These are phyloP conservation scores for Evernia prunastri DNA, from an alignment of 495 filamentous ascomycete genomes.

Conservation along the genomic window DNA sequence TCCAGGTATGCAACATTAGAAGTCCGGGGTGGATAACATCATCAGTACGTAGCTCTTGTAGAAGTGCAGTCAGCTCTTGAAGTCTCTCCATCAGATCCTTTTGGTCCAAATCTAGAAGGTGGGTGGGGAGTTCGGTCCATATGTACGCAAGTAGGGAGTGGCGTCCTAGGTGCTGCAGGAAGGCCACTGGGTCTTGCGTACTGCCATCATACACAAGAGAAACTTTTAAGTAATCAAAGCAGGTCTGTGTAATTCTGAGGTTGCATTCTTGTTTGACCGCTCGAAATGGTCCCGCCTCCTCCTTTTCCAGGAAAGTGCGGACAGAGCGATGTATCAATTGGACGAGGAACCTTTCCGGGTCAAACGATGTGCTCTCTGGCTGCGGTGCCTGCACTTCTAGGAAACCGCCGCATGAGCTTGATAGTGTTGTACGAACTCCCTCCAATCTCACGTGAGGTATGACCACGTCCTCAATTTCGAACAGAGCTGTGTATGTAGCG, in stretches of 20 bases:
- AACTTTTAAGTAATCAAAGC: constrained; percentile 6
- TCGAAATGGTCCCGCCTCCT: constrained; percentile 8
- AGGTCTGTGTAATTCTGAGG: constrained; percentile 9
- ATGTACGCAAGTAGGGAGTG: constrained; percentile 4
- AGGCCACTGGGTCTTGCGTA: not conserved
- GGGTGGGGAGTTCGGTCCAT: constrained; percentile 9
- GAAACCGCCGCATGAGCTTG: constrained; percentile 5
- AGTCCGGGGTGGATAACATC: not conserved
- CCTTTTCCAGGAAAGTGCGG: constrained; percentile 4
- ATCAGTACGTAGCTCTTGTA: not conserved
- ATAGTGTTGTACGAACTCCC: constrained; percentile 8
- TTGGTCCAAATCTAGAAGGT: constrained; percentile 6
- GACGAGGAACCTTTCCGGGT: constrained; percentile 2
- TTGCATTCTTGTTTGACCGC: constrained; percentile 8
- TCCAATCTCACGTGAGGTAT: constrained; percentile 3
- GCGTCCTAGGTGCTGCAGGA: constrained; percentile 6
- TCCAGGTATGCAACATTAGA: not conserved
- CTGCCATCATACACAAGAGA: not conserved
- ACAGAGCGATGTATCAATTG: constrained; percentile 9
- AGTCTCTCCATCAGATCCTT: constrained; percentile 8
- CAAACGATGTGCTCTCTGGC: not conserved
- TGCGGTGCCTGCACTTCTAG: constrained; percentile 6
- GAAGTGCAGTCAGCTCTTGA: constrained; percentile 5
- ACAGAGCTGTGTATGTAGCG: not conserved
- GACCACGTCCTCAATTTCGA: not conserved